Percentiles rank a stretch among this genome's conserved stretches.
Conservation (phyloP, 495 filamentous ascomycete species). For the Jackrogersella multiformis region DNA sequence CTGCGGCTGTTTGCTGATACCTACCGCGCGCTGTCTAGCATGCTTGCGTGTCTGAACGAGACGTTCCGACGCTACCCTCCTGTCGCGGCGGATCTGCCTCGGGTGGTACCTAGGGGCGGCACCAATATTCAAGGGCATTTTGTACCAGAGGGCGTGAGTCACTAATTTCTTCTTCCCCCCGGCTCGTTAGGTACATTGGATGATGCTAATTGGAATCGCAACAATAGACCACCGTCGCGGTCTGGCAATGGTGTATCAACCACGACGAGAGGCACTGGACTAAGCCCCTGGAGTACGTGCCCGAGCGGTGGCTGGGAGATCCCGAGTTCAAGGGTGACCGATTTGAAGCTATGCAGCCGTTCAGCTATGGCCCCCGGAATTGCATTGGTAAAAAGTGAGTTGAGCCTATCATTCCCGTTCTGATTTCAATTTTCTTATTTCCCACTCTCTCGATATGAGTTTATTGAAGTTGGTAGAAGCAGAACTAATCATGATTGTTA, state of each 20-base stretch:
- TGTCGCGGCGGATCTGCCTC: constrained; percentile 53
- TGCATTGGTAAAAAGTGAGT: constrained; percentile 51
- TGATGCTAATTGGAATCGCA: constrained; percentile 24
- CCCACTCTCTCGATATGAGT: neutral
- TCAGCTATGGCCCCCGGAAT: constrained; percentile 61
- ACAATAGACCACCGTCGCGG: constrained; percentile 55
- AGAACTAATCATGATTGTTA: constrained; percentile 22
- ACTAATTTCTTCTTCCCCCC: neutral
- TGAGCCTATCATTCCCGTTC: neutral
- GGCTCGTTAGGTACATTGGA: neutral
- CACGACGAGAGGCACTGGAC: constrained; percentile 50
- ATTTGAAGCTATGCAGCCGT: constrained; percentile 57
- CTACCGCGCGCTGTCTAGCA: neutral
- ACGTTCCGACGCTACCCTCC: constrained; percentile 68
- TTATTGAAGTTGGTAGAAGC: no score
- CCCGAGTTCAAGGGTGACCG: constrained; percentile 52
- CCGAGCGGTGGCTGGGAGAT: constrained; percentile 59
- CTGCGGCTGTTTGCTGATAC: neutral
- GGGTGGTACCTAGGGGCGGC: constrained; percentile 55
- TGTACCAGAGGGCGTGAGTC: constrained; percentile 51
- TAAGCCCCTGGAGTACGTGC: constrained; percentile 56
- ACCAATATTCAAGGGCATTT: constrained; percentile 54
- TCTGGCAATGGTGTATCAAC: constrained; percentile 57
- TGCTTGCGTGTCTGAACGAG: constrained; percentile 67
- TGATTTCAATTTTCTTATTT: neutral